phyloP scores from a whole-genome alignment of 306 rosid species.

The Mimosa bimucronata region DNA sequence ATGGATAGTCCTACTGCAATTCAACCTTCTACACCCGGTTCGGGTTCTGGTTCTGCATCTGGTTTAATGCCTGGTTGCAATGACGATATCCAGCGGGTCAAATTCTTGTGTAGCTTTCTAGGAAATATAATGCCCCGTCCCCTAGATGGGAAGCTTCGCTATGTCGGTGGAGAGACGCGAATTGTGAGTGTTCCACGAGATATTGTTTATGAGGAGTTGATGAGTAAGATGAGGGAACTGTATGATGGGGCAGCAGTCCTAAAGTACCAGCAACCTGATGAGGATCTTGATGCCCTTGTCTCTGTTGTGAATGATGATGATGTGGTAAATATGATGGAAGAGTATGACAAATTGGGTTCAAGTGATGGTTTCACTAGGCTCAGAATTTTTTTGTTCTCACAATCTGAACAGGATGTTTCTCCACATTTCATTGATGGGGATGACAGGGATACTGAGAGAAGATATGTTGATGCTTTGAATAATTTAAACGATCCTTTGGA shows the following conservation, averaged over 20 bases:
- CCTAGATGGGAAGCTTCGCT: constrained; percentile 91
- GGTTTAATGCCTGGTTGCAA: constrained; percentile 45
- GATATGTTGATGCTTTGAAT: constrained; percentile 95
- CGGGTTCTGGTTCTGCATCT: constrained; percentile 51
- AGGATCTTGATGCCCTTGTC: constrained; percentile 96
- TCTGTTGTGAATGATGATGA: constrained; percentile 96
- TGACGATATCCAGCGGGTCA: constrained; percentile 76
- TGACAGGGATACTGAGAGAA: constrained; percentile 83
- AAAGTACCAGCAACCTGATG: constrained; percentile 98
- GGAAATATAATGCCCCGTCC: constrained; percentile 99
- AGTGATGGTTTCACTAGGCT: constrained; percentile 94
- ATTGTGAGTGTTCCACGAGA: constrained; percentile 82
- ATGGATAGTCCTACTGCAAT: constrained; percentile 77
- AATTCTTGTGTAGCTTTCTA: constrained; percentile 85
- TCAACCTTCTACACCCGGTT: constrained; percentile 49
- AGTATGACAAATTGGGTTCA: constrained; percentile 91
- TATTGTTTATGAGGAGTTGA: constrained; percentile 78
- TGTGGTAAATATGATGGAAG: constrained; percentile 98
- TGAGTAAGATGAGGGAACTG: constrained; percentile 88
- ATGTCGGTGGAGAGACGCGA: constrained; percentile 96
- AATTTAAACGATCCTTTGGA: constrained; percentile 76
- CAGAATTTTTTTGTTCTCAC: constrained; percentile 84
- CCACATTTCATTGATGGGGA: constrained; percentile 80
- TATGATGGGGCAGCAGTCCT: constrained; percentile 79
- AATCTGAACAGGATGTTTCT: constrained; percentile 73